phyloP scores from a whole-genome alignment of 2,329 filamentous ascomycete species.

The Calonectria pseudoturangicola region DNA sequence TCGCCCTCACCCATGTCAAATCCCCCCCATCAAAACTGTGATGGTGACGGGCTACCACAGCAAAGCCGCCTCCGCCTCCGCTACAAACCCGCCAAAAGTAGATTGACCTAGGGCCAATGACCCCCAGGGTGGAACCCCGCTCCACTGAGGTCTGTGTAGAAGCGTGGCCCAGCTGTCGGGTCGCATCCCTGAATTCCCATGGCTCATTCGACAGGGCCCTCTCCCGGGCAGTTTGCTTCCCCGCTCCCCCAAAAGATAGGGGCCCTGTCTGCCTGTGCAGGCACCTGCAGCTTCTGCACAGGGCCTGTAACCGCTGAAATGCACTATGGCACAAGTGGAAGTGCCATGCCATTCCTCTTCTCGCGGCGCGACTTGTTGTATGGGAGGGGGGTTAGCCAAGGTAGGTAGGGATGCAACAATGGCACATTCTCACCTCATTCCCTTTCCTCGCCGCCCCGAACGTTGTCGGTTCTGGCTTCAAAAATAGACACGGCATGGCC shows the following conservation, averaged over 20 bases:
- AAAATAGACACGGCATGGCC: conserved; percentile 18
- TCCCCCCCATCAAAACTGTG: conserved; percentile 23
- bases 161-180: conserved; percentile 35
- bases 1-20: conserved; percentile 11
- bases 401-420: conserved; percentile 24
- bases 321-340: conserved; percentile 25
- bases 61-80: conserved; percentile 42
- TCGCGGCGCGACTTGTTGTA: conserved; percentile 17
- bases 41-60: conserved; percentile 23
- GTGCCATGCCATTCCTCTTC: conserved; percentile 20
- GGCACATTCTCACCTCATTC: conserved; percentile 30
- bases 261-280: conserved; percentile 15
- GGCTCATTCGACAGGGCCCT: conserved; percentile 27
- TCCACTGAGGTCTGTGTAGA: conserved; percentile 33
- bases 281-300: conserved; percentile 14
- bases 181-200: conserved; percentile 35
- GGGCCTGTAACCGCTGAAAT: conserved; percentile 25
- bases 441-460: conserved; percentile 16
- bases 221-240: conserved; percentile 33
- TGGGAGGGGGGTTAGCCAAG: conserved; percentile 21
- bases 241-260: conserved; percentile 34
- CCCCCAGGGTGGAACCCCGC: conserved; percentile 4
- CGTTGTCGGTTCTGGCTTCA: conserved; percentile 11
- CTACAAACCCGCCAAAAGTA: conserved; percentile 35
- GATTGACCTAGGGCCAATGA: conserved; percentile 24